Conservation (phyloP, 306 rosid species). For the Benincasa hispida region DNA sequence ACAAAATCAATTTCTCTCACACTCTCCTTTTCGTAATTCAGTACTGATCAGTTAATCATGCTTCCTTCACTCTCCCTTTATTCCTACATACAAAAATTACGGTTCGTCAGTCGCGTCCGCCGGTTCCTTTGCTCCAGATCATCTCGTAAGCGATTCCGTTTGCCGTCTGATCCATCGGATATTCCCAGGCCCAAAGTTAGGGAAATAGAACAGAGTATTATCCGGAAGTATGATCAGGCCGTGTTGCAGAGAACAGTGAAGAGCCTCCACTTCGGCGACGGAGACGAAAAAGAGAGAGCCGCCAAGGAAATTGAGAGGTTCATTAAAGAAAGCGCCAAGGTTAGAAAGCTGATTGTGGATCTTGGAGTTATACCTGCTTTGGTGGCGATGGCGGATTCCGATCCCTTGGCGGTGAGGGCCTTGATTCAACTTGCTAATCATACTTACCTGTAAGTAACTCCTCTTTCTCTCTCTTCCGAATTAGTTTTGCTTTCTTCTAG, state of each 20-base stretch:
- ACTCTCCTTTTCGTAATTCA: neutral
- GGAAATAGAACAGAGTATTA: neutral
- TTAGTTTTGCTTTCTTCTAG: no score
- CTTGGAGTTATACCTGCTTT: constrained; percentile 73
- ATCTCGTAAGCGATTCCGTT: constrained; percentile 27
- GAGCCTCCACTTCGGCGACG: constrained; percentile 79
- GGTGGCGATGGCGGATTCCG: constrained; percentile 67
- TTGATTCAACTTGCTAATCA: constrained; percentile 60
- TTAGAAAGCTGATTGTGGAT: constrained; percentile 53
- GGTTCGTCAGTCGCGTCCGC: constrained; percentile 42
- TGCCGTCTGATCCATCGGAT: constrained; percentile 20
- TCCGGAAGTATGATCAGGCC: constrained; percentile 13
- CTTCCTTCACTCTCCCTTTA: constrained; percentile 30
- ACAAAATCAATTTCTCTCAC: neutral
- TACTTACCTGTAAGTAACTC: constrained; percentile 43
- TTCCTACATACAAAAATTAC: constrained; percentile 42
- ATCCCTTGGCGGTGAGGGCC: constrained; percentile 29
- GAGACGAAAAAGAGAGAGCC: constrained; percentile 62
- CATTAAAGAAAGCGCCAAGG: constrained; percentile 47
- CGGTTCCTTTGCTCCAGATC: constrained; percentile 50
- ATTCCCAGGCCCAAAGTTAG: no score
- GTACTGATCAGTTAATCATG: constrained; percentile 20
- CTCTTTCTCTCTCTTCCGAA: no score
- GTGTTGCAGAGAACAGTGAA: constrained; percentile 69
- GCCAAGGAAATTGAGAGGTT: constrained; percentile 52